Evolutionary conservation across 1,284 basidiomycete species (phyloP), one percentile per base, ranked within the genome.

Genomic region (Malassezia arunalokei): DNA sequence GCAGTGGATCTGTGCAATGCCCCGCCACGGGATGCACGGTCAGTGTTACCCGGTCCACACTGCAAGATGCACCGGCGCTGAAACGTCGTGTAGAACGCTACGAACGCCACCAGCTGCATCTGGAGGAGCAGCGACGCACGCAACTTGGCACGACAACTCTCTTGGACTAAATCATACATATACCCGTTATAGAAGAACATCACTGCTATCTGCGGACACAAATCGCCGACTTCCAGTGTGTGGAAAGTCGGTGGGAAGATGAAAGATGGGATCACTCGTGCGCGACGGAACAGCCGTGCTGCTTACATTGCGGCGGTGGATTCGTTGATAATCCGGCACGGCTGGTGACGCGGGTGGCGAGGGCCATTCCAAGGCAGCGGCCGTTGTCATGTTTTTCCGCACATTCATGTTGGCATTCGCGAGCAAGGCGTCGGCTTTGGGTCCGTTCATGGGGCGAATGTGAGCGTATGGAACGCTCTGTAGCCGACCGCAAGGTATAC

Each of bases 41-140:
- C 8, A n/a, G 15, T 8, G 14, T 55, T 5, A 17, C 48, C 9
- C 3, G 20, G 20, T 29, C 28, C 6, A 20, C 30, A 0, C 24
- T 55, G 8, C 31, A 20, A 8, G 53, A 50, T 14, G 53, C 53
- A 15, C 53, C 53, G 1, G 20, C 17, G 2, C 35, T 55, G 17
- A 20, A 40, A 12, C 43, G 53, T 12, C 47, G 53, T 11, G 53
- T 55, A 20, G 53, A 49, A 24, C 53, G 53, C 6, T 50, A 50
- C 43, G 47, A 49, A 17, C 47, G 53, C 24, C 37, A 41, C 15
- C 33, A 41, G 3, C 35, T 38, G n/a, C 47, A 47, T 24, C 38
- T 47, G 9, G 52, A 49, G 20, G 47, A 38, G 28, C 41, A 40
- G 37, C 46, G 46, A 11, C 46, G 51, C 11, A 47, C 31, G 8